Percentiles rank a stretch among this genome's conserved stretches.
Evolutionary conservation across 306 rosid genomes (phyloP).

Genomic region (Rosa rugosa): DNA sequence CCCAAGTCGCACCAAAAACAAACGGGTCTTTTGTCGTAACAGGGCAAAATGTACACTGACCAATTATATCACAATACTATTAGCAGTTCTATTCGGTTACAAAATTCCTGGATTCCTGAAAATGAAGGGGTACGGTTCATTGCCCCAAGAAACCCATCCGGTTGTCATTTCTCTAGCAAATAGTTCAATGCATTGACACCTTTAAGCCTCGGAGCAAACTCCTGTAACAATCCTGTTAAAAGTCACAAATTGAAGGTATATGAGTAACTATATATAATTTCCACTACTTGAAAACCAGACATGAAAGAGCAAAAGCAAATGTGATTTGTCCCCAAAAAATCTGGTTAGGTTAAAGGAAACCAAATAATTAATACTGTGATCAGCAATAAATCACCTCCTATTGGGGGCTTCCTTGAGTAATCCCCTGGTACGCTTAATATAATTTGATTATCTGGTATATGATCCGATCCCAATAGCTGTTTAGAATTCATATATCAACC

Average conservation of each 20-base stretch:
- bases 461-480: conserved; percentile 28
- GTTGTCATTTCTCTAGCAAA: conserved; percentile 79
- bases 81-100: conserved; percentile 7
- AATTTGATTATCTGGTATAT: conserved; percentile 55
- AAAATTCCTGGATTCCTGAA: conserved; percentile 66
- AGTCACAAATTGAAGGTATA: not conserved
- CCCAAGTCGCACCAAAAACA: not conserved
- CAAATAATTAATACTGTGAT: not conserved
- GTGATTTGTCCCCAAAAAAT: not conserved
- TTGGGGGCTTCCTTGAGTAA: conserved; percentile 93
- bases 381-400: conserved; percentile 58
- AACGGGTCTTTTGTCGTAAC: not conserved
- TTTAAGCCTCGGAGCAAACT: conserved; percentile 56
- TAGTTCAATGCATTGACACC: conserved; percentile 61
- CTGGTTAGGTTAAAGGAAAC: not conserved
- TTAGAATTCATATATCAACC: conserved; percentile 27
- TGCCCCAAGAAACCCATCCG: conserved; percentile 88
- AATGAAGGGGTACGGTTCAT: conserved; percentile 89
- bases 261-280: not conserved
- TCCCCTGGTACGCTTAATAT: conserved; percentile 86
- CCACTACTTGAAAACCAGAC: conserved; percentile 2
- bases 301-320: too few relatives aligned
- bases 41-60: not conserved
- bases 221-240: conserved; percentile 44
- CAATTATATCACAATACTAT: not conserved